Percentiles rank a stretch among this genome's conserved stretches.
phyloP scores from a whole-genome alignment of 225 moss, liverwort and hornwort genomes.

The Marchantia paleacea region DNA sequence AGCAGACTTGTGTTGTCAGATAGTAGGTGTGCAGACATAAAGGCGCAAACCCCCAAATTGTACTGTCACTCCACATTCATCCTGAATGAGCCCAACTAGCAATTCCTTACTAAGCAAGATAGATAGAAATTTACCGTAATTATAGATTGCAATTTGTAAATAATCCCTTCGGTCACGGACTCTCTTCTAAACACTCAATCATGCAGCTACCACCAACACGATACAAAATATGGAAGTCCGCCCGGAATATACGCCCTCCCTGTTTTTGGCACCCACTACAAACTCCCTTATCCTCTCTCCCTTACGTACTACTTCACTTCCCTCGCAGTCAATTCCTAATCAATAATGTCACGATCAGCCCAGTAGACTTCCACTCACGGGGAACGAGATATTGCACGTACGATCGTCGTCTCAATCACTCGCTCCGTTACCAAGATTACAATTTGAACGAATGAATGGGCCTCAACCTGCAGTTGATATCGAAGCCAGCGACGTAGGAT shows the following conservation, averaged over 20 bases:
- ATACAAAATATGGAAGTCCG: neutral
- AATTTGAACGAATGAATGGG: neutral
- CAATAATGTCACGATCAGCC: neutral
- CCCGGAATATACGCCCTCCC: neutral
- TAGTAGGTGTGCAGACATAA: slow-evolving; percentile 2
- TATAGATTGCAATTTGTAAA: neutral
- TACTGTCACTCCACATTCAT: slow-evolving; percentile 10
- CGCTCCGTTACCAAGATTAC: neutral
- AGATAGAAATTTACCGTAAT: neutral
- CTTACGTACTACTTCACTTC: neutral
- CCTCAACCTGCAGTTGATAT: neutral
- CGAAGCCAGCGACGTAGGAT: too few relatives aligned
- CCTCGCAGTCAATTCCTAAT: neutral
- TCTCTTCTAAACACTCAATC: neutral
- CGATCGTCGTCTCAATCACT: neutral
- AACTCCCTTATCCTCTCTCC: neutral
- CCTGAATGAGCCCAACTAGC: neutral
- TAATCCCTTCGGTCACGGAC: neutral
- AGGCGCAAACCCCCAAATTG: slow-evolving; percentile 1
- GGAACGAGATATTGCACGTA: neutral
- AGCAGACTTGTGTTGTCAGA: neutral
- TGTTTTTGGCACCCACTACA: neutral
- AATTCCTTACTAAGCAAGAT: neutral
- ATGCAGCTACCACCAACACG: neutral
- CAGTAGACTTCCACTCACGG: neutral